phyloP scores from a whole-genome alignment of 805 yeast species.

The Ogataea minuta region DNA sequence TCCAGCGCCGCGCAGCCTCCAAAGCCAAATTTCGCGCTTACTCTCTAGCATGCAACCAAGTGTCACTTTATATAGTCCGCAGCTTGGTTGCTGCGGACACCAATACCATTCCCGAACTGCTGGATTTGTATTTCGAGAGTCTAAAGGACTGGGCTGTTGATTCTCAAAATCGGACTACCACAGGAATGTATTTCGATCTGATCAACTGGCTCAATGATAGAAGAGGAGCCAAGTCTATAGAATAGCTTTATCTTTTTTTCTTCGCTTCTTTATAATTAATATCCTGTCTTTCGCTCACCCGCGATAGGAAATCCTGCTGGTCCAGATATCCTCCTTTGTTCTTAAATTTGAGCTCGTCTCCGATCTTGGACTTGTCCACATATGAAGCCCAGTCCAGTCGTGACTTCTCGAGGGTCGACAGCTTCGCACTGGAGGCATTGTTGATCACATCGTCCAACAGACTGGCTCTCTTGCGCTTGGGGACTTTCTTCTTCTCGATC shows the following conservation, averaged over 20 bases:
- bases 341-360: slow-evolving; percentile 74
- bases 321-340: slow-evolving; percentile 91
- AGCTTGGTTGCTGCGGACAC: slow-evolving; percentile 42
- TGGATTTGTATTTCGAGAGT: slow-evolving; percentile 54
- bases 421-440: slow-evolving; percentile 67
- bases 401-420: slow-evolving; percentile 90
- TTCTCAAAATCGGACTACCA: slow-evolving; percentile 45
- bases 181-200: slow-evolving; percentile 69
- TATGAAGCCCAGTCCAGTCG: slow-evolving; percentile 93
- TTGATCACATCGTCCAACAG: slow-evolving; percentile 72
- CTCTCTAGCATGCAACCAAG: slow-evolving; percentile 58
- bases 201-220: slow-evolving; percentile 71
- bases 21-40: slow-evolving; percentile 48
- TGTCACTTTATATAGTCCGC: slow-evolving; percentile 65
- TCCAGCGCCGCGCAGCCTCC: slow-evolving; percentile 45
- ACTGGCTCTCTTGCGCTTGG: slow-evolving; percentile 70
- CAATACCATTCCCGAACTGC: slow-evolving; percentile 40
- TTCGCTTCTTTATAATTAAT: slow-evolving; percentile 44
- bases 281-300: slow-evolving; percentile 65
- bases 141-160: slow-evolving; percentile 60
- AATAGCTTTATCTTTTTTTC: slow-evolving; percentile 2
- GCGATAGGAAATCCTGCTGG: slow-evolving; percentile 81
- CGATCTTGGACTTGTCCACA: slow-evolving; percentile 81
- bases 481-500: slow-evolving; percentile 19
- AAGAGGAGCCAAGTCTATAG: slow-evolving; percentile 31